Conservation (phyloP, 2,329 filamentous ascomycete genomes). For the Fusarium neocosmosporiellum region DNA sequence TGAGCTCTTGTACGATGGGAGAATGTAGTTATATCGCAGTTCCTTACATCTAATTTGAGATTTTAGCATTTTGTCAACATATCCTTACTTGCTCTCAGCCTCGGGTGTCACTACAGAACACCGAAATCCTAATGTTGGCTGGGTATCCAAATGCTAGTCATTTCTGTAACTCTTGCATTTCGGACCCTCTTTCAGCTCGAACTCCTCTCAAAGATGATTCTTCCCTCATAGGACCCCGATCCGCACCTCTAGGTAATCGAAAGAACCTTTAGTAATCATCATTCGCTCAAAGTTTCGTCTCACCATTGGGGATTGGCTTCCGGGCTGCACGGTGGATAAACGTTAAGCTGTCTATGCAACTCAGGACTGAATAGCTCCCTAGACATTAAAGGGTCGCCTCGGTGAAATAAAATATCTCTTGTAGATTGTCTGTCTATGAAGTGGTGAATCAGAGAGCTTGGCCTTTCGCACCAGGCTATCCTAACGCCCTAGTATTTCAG, state of each 20-base stretch:
- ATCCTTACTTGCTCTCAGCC: neutral
- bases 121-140: neutral
- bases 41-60: neutral
- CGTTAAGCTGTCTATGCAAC: neutral
- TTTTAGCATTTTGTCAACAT: neutral
- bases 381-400: neutral
- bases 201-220: neutral
- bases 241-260: too few relatives aligned
- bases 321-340: neutral
- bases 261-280: too few relatives aligned
- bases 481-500: neutral
- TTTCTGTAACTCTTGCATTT: neutral
- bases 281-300: neutral
- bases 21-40: neutral
- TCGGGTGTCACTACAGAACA: neutral
- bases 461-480: neutral
- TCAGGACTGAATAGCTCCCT: neutral
- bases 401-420: neutral
- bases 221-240: too few relatives aligned
- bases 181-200: neutral
- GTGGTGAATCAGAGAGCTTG: neutral
- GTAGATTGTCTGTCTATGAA: neutral
- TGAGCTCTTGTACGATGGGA: neutral
- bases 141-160: neutral
- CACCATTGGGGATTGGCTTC: neutral